Base-by-base conservation (phyloP, 257 asterid species). In the Solanum pimpinellifolium region DNA sequence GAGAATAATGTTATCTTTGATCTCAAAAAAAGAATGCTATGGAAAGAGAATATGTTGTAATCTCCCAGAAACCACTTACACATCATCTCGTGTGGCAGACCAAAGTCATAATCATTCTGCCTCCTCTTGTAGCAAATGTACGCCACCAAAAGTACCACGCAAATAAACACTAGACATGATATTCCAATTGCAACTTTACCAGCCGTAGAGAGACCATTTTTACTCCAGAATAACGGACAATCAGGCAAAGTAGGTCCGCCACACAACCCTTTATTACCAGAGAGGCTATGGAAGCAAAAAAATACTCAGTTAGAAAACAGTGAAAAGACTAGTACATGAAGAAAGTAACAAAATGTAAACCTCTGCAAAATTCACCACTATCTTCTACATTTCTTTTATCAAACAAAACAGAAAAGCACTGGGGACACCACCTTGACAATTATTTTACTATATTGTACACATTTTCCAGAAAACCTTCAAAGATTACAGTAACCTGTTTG, bases 171-270 rank as follows among this genome's bases (percentile, higher is more conserved):
- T 82, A 96, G 73, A 88, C 93, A 89, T 2, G 96, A 89, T 13
- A 96, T 76, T 49, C 92, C 98, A 25, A 96, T 92, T 21, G 94
- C 99, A 21, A 93, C 86, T 89, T 95, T 97, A 56, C 95, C 99
- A 31, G 92, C 95, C 1, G 94, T 93, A 6, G 99, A 97, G 89
- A 97, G 90, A 37, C 99, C 98, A 62, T 92, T 86, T 88, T 92
- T 94, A 46, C 94, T 96, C 99, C 99, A 95, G 83, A 97, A 91
- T 73, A 95, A 86, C 2, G 99, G 93, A 76, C 99, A 97, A 80
- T 93, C 88, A 1, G 97, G 98, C 87, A 97, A 90, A 85, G 98
- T 88, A 49, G 99, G 98, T 85, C 91, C 96, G 9, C 99, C 98
- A 20, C 99, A 97, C 87, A 97, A 87, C 86, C 95, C 95, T 91